Evolutionary conservation across 1,284 basidiomycete genomes (phyloP), one percentile per base, ranked within the genome.

Genomic region (Malassezia psittaci): DNA sequence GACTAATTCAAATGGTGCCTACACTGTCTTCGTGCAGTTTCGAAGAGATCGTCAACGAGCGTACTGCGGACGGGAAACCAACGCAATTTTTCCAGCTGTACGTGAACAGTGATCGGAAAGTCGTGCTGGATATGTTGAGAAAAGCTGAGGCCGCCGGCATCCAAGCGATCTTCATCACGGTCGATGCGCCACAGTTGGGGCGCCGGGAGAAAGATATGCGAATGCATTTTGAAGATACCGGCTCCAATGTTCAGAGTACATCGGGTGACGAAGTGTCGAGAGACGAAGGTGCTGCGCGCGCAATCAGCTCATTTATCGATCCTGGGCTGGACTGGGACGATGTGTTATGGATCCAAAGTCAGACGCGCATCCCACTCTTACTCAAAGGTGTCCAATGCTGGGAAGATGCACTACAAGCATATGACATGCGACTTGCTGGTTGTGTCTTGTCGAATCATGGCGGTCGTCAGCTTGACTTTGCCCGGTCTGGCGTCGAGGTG

Each of bases 151-250:
- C 74, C 16, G 76, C 85, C 10, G 86, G 86, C 0, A 88, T 85
- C 75, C 72, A 76, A 57, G 89, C 88, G 1, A 86, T 96, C 51
- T 88, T 89, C 75, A 77, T 94, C 42, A 94, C 90, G 0, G 90
- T 91, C 3, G 90, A 94, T 77, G 88, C 89, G 7, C 80, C 88
- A 5, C 83, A 88, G 8, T 81, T 87, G 7, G 86, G 89, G 12
- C 90, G 90, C 69, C 81, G 90, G 38, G 90, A 94, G 76, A 77
- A 82, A 43, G 90, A 94, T 66, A 74, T 79, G 67, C 68, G 79
- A 7, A 59, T 68, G 7, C 55, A 57, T 42, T 57, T 57, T 48
- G 46, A 40, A n/a, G 51, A 52, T 21, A 77, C 77, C 56, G 73
- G 74, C 13, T 72, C 76, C 29, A 64, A 68, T 19, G 69, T 72